phyloP scores from a whole-genome alignment of 192 early-diverging fungal genomes.

The Funneliformis mosseae region DNA sequence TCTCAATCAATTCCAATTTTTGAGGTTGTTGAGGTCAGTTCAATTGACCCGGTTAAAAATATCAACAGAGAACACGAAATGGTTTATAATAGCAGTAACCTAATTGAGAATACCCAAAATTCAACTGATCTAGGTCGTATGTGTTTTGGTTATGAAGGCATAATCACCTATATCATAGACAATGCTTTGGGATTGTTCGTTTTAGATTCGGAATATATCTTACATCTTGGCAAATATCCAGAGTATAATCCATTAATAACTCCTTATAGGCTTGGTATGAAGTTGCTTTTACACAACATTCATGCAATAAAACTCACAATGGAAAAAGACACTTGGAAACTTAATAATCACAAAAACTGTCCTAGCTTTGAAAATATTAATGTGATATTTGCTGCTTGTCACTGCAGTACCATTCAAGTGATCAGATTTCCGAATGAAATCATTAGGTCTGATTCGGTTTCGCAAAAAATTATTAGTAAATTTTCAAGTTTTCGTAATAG shows the following conservation, averaged over 20 bases:
- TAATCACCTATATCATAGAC: constrained; percentile 14
- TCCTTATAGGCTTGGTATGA: constrained; percentile 1
- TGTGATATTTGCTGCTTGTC: constrained; percentile 5
- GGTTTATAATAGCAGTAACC: not conserved
- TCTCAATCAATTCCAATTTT: not conserved
- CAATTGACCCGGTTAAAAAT: not conserved
- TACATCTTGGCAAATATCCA: not conserved
- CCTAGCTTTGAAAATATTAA: not conserved
- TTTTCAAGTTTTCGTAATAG: not conserved
- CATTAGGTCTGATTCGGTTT: not conserved
- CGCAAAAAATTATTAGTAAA: not conserved
- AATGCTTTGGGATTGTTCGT: constrained; percentile 20
- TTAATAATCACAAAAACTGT: not conserved
- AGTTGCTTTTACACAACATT: constrained; percentile 2
- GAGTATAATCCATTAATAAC: not conserved
- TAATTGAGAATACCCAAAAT: not conserved
- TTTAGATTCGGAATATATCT: not conserved
- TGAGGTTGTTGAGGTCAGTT: not conserved
- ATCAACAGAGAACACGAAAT: not conserved
- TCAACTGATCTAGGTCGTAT: not conserved
- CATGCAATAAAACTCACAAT: not conserved
- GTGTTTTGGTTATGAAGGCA: not conserved
- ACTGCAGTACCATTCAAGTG: not conserved
- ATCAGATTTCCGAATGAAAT: not conserved
- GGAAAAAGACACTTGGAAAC: not conserved